A percentile compares a stretch with the other conserved stretches of the same genome.
Conservation (phyloP, 2,329 filamentous ascomycete species). For the Aspergillus brasiliensis region DNA sequence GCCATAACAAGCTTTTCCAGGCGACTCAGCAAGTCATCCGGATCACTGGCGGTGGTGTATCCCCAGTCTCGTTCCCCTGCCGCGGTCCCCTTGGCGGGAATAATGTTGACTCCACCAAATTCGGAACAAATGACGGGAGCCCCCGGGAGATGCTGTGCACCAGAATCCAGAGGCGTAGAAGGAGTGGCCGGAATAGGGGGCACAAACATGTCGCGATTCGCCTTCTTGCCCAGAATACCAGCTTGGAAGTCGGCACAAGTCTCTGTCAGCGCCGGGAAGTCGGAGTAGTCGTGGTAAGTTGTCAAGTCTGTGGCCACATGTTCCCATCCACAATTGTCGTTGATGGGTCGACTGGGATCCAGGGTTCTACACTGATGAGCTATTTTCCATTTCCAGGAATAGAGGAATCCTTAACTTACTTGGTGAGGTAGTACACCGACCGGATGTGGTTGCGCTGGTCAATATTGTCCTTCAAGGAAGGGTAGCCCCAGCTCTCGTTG, state of each 20-base stretch:
- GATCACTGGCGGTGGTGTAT: slow-evolving; percentile 66
- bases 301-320: slow-evolving; percentile 66
- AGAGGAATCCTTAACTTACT: slow-evolving; percentile 39
- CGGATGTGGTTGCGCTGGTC: slow-evolving; percentile 67
- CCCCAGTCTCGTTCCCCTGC: slow-evolving; percentile 62
- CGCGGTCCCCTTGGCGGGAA: slow-evolving; percentile 45
- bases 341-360: slow-evolving; percentile 65
- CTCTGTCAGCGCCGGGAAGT: slow-evolving; percentile 57
- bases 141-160: slow-evolving; percentile 54
- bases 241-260: slow-evolving; percentile 56
- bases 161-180: slow-evolving; percentile 45
- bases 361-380: slow-evolving; percentile 44
- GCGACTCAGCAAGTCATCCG: slow-evolving; percentile 60
- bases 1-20: slow-evolving; percentile 62
- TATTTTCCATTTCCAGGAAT: background rate
- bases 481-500: slow-evolving; percentile 67
- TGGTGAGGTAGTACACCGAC: slow-evolving; percentile 65
- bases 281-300: slow-evolving; percentile 69
- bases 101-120: slow-evolving; percentile 70
- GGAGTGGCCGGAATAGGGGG: slow-evolving; percentile 40
- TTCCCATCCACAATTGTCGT: slow-evolving; percentile 74
- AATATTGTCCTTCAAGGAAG: slow-evolving; percentile 56
- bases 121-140: slow-evolving; percentile 68
- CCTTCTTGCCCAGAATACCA: slow-evolving; percentile 57
- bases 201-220: slow-evolving; percentile 59